phyloP scores from a whole-genome alignment of 768 basidiomycete genomes.

The Lactarius tabidus region DNA sequence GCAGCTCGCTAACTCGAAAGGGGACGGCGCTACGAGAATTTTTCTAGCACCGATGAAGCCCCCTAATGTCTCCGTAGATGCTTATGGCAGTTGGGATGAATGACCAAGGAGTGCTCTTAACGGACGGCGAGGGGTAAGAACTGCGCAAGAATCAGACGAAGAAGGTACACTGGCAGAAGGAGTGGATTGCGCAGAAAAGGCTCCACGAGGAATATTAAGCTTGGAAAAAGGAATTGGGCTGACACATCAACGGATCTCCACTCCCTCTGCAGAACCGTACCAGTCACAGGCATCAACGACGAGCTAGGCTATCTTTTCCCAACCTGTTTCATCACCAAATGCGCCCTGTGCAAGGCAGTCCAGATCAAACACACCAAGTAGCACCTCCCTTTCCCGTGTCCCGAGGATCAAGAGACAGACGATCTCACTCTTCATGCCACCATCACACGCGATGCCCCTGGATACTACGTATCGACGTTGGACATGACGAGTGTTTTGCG shows the following conservation, averaged over 20 bases:
- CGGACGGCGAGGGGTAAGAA: slow-evolving; percentile 81
- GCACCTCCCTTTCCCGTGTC: slow-evolving; percentile 30
- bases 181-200: slow-evolving; percentile 68
- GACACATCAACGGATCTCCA: slow-evolving; percentile 19
- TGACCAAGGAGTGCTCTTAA: slow-evolving; percentile 78
- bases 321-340: slow-evolving; percentile 40
- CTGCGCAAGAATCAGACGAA: slow-evolving; percentile 78
- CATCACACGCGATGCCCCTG: slow-evolving; percentile 93
- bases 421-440: slow-evolving; percentile 85
- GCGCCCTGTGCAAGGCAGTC: slow-evolving; percentile 40
- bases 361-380: slow-evolving; percentile 43
- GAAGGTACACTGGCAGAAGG: slow-evolving; percentile 73
- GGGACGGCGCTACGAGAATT: slow-evolving; percentile 65
- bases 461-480: slow-evolving; percentile 76
- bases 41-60: slow-evolving; percentile 86
- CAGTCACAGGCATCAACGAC: slow-evolving; percentile 31
- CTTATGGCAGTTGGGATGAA: slow-evolving; percentile 84
- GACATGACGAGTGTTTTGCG: slow-evolving; percentile 59
- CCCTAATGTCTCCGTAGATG: slow-evolving; percentile 65
- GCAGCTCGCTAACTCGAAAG: slow-evolving; percentile 69
- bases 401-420: slow-evolving; percentile 67
- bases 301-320: slow-evolving; percentile 39
- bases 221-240: slow-evolving; percentile 37
- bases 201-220: slow-evolving; percentile 72
- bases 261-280: slow-evolving; percentile 13